These are phyloP conservation scores for Trichophyton simii DNA, from an alignment of 2,329 filamentous ascomycete genomes.

Conservation along the genomic window DNA sequence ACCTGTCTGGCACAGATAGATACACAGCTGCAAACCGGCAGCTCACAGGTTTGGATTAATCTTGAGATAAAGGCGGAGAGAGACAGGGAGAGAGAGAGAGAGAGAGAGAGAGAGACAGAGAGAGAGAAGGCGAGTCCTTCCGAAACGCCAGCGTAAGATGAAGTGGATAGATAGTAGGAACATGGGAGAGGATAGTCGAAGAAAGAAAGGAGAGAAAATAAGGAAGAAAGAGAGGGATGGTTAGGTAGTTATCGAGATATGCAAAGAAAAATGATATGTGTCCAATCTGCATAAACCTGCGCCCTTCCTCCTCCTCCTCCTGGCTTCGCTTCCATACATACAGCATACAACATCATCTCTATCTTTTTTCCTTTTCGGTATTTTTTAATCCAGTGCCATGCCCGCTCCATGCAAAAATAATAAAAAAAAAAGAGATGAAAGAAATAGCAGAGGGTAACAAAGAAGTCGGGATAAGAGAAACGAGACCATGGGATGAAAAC, in stretches of 20 bases:
- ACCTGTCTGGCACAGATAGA: too few species aligned
- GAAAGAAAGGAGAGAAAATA: too few species aligned
- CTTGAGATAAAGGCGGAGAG: not conserved
- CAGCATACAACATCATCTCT: slow-evolving; percentile 1
- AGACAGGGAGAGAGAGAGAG: not conserved
- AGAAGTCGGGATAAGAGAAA: not conserved
- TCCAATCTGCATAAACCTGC: not conserved
- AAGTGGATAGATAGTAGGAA: not conserved
- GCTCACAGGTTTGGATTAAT: not conserved
- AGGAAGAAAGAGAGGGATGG: not conserved
- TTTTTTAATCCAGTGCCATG: not conserved
- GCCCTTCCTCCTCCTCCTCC: not conserved
- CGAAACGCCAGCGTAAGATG: not conserved
- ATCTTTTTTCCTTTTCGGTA: not conserved
- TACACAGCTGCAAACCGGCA: not conserved
- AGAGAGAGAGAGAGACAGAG: not conserved
- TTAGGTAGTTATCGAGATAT: not conserved
- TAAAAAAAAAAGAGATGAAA: not conserved
- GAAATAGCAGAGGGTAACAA: not conserved
- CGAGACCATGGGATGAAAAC: not conserved
- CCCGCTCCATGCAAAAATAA: slow-evolving; percentile 1
- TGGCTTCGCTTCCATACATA: not conserved
- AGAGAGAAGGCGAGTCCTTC: not conserved
- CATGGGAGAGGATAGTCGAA: not conserved
- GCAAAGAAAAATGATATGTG: not conserved